These are phyloP conservation scores for Cetradonia linearis DNA, from an alignment of 495 filamentous ascomycete genomes.

Conservation along the genomic window DNA sequence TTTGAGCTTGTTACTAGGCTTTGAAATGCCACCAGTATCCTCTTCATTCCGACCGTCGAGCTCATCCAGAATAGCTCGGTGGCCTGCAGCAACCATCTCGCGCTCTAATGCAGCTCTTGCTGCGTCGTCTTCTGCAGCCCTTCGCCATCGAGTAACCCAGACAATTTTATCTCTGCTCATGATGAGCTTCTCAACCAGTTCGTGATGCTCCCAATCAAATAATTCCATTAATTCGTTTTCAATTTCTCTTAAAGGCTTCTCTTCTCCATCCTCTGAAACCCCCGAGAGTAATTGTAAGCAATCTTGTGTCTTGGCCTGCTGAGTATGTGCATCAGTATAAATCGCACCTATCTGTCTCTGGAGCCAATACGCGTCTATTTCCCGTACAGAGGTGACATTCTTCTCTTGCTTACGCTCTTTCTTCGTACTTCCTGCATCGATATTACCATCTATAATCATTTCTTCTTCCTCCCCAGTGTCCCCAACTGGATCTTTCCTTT, in stretches of 20 bases:
- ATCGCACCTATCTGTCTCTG: slow-evolving; percentile 82
- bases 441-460: slow-evolving; percentile 67
- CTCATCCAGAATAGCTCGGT: slow-evolving; percentile 79
- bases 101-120: slow-evolving; percentile 70
- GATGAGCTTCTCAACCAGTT: slow-evolving; percentile 86
- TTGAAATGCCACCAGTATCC: slow-evolving; percentile 41
- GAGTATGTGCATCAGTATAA: slow-evolving; percentile 80
- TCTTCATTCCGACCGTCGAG: slow-evolving; percentile 53
- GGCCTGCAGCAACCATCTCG: slow-evolving; percentile 82
- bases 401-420: slow-evolving; percentile 37
- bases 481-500: slow-evolving; percentile 39
- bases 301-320: slow-evolving; percentile 76
- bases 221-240: slow-evolving; percentile 98
- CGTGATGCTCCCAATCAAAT: slow-evolving; percentile 93
- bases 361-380: slow-evolving; percentile 96
- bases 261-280: slow-evolving; percentile 65
- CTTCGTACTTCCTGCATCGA: slow-evolving; percentile 32
- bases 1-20: slow-evolving; percentile 70
- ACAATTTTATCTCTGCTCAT: slow-evolving; percentile 84
- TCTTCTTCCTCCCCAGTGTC: slow-evolving; percentile 47
- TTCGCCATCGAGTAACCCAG: slow-evolving; percentile 85
- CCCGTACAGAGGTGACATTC: slow-evolving; percentile 60
- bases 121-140: slow-evolving; percentile 68
- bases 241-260: slow-evolving; percentile 76
- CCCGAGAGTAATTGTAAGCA: slow-evolving; percentile 73